These are phyloP conservation scores for Aspergillus fijiensis DNA, from an alignment of 2,329 filamentous ascomycete genomes.

Conservation along the genomic window DNA sequence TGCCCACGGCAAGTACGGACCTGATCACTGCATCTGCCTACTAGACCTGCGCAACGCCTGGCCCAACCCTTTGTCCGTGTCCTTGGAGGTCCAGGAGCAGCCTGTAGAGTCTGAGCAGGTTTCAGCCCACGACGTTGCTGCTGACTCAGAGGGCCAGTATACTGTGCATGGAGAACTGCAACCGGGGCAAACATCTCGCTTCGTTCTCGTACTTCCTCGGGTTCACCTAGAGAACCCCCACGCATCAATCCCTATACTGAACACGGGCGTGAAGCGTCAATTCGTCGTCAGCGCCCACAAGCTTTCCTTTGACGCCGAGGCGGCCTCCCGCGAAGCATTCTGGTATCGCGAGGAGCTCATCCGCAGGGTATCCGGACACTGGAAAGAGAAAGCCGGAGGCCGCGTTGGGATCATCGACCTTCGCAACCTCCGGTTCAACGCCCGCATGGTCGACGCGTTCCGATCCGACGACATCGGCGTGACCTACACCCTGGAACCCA, in stretches of 20 bases:
- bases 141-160: constrained; percentile 25
- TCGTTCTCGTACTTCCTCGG: constrained; percentile 73
- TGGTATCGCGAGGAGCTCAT: constrained; percentile 87
- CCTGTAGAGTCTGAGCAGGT: constrained; percentile 9
- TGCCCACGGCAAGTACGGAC: constrained; percentile 41
- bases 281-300: constrained; percentile 84
- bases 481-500: constrained; percentile 46
- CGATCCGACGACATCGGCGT: constrained; percentile 77
- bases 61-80: constrained; percentile 74
- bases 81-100: constrained; percentile 51
- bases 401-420: constrained; percentile 72
- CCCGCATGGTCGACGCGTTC: constrained; percentile 79
- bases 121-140: constrained; percentile 7
- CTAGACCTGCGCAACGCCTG: constrained; percentile 87
- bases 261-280: constrained; percentile 80
- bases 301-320: constrained; percentile 75
- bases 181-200: constrained; percentile 65
- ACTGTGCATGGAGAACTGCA: constrained; percentile 50
- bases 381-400: constrained; percentile 62
- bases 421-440: constrained; percentile 69
- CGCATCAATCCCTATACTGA: constrained; percentile 74
- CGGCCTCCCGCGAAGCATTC: constrained; percentile 76
- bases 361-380: constrained; percentile 67
- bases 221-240: constrained; percentile 75
- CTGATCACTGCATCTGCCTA: constrained; percentile 73